Evolutionary conservation across 2,329 filamentous ascomycete genomes (phyloP).

Genomic region (Paecilomyces formosus): DNA sequence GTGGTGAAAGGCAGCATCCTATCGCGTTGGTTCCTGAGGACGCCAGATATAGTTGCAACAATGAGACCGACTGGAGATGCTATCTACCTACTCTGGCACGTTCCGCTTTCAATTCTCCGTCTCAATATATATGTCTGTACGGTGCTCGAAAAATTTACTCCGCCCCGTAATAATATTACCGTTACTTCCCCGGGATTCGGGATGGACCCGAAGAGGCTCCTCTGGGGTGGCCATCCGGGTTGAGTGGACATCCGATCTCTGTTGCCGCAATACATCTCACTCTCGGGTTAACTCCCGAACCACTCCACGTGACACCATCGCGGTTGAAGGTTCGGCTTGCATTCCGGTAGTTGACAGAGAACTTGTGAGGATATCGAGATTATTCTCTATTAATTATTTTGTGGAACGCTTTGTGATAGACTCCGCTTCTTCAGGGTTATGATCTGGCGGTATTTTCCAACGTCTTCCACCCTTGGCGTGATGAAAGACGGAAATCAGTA

Average conservation of each 20-base stretch:
- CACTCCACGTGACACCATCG: background rate
- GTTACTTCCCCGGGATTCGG: background rate
- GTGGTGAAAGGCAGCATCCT: constrained; percentile 22
- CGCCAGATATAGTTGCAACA: background rate
- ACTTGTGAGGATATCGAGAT: too few relatives aligned
- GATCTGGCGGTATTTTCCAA: too few relatives aligned
- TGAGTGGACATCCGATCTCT: background rate
- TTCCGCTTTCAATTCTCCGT: background rate
- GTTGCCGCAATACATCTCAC: background rate
- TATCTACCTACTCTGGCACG: background rate
- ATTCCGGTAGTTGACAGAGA: too few relatives aligned
- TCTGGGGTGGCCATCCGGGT: background rate
- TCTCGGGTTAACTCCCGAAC: background rate
- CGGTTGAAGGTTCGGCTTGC: background rate
- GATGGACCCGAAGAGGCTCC: background rate
- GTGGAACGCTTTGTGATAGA: too few relatives aligned
- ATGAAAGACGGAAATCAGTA: too few relatives aligned
- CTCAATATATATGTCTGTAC: background rate
- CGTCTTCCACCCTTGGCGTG: too few relatives aligned
- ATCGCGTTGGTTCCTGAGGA: background rate
- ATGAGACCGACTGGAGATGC: background rate
- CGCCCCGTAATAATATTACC: background rate
- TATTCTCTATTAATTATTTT: too few relatives aligned
- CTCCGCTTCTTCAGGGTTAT: too few relatives aligned
- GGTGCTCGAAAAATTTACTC: background rate